phyloP scores from a whole-genome alignment of 495 filamentous ascomycete genomes.

The Penicillium coprophilum region DNA sequence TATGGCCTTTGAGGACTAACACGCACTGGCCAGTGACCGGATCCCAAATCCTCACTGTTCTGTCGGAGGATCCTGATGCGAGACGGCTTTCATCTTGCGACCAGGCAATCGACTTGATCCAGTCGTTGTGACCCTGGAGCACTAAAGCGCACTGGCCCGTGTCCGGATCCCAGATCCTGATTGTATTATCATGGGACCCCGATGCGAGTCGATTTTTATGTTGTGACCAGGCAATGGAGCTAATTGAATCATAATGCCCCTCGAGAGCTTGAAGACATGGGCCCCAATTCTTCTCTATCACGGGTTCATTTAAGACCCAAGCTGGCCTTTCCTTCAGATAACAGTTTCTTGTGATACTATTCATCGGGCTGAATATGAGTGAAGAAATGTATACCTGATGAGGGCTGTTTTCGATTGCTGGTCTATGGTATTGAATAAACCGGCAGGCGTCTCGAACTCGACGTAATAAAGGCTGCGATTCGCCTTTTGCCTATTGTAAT shows the following conservation, averaged over 20 bases:
- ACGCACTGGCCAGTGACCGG: background rate
- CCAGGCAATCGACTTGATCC: constrained; percentile 21
- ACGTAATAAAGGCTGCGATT: no score
- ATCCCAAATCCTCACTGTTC: constrained; percentile 15
- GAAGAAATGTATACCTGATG: background rate
- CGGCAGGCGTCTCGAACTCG: background rate
- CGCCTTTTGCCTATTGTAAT: no score
- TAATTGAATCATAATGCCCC: no score
- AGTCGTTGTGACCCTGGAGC: no score
- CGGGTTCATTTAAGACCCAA: background rate
- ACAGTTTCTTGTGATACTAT: background rate
- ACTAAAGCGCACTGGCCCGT: no score
- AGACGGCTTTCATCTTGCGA: constrained; percentile 21
- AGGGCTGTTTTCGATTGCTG: background rate
- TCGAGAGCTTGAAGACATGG: background rate
- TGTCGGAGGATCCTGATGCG: constrained; percentile 10
- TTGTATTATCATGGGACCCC: no score
- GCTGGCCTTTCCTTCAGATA: background rate
- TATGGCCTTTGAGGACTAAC: constrained; percentile 8
- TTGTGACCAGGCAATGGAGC: no score
- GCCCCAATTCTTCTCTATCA: background rate
- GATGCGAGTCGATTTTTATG: no score
- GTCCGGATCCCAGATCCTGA: no score
- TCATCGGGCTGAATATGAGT: background rate
- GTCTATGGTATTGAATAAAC: background rate